phyloP scores from a whole-genome alignment of 805 yeast genomes.

The Gaillardinia entomophila region DNA sequence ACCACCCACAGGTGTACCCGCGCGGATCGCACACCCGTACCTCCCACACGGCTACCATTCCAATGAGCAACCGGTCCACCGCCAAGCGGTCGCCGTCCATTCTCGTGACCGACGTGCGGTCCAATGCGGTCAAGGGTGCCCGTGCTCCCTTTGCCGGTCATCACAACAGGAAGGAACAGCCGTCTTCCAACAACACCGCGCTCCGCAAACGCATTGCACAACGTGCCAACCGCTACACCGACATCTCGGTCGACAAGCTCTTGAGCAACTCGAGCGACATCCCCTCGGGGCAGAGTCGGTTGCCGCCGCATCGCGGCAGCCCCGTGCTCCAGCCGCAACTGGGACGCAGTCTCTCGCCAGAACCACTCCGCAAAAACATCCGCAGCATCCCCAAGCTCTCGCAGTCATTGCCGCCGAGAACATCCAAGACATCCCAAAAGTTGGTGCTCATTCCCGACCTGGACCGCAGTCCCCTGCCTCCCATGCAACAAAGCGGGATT shows the following conservation, averaged over 20 bases:
- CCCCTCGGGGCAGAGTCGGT: constrained; percentile 68
- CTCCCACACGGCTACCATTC: too few species aligned
- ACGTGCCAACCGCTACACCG: constrained; percentile 50
- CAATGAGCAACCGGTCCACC: constrained; percentile 36
- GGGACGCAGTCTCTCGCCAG: neutral
- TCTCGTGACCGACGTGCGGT: constrained; percentile 83
- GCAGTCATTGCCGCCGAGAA: constrained; percentile 60
- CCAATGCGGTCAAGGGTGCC: constrained; percentile 42
- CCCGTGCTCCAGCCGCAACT: constrained; percentile 8
- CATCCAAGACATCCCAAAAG: constrained; percentile 81
- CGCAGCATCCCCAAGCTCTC: constrained; percentile 47
- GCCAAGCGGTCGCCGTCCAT: constrained; percentile 91
- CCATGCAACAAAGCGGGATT: constrained; percentile 1
- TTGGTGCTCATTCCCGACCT: constrained; percentile 79
- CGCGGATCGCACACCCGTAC: too few species aligned
- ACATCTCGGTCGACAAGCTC: constrained; percentile 75
- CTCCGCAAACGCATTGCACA: constrained; percentile 22
- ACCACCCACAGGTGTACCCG: too few species aligned
- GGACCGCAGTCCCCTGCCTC: constrained; percentile 15
- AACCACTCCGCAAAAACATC: constrained; percentile 26
- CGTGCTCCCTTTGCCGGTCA: constrained; percentile 81
- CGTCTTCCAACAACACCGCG: constrained; percentile 14
- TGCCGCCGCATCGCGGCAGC: constrained; percentile 22
- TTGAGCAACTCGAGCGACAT: constrained; percentile 78
- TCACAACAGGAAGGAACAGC: constrained; percentile 34